These are phyloP conservation scores for Dothiorella sarmentorum DNA, from an alignment of 2,329 filamentous ascomycete genomes.

Conservation along the genomic window DNA sequence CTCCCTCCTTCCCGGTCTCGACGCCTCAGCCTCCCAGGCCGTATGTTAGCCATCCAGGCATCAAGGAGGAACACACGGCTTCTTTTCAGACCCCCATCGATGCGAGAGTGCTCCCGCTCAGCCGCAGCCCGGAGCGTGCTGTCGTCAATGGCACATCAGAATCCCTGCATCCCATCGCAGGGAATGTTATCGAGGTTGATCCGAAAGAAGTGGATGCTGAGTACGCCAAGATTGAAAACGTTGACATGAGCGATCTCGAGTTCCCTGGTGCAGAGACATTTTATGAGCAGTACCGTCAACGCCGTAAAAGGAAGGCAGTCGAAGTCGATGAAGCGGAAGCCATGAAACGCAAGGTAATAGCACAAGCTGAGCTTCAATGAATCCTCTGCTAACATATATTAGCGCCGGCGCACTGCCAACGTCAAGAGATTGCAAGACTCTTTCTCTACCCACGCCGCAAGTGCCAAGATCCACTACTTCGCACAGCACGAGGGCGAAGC, in stretches of 20 bases:
- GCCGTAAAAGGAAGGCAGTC: conserved; percentile 63
- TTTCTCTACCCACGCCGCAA: conserved; percentile 64
- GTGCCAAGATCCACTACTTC: conserved; percentile 73
- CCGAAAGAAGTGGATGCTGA: conserved; percentile 67
- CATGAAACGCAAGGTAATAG: conserved; percentile 61
- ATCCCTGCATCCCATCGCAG: conserved; percentile 5
- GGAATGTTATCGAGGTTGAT: conserved; percentile 28
- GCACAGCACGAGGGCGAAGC: conserved; percentile 76
- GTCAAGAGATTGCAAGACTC: conserved; percentile 55
- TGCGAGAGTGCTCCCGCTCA: background rate
- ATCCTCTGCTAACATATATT: conserved; percentile 20
- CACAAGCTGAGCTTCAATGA: conserved; percentile 52
- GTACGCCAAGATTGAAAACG: conserved; percentile 57
- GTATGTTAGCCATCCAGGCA: background rate
- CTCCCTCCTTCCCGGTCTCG: conserved; percentile 21
- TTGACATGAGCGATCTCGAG: conserved; percentile 57
- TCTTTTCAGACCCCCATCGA: conserved; percentile 2
- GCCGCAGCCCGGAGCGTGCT: background rate
- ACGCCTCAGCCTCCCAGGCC: conserved; percentile 1
- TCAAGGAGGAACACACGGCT: background rate
- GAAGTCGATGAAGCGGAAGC: conserved; percentile 63
- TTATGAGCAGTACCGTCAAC: conserved; percentile 49
- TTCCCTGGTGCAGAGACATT: conserved; percentile 50
- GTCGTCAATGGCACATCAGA: conserved; percentile 13
- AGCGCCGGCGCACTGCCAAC: conserved; percentile 59